Percentiles rank a stretch among this genome's conserved stretches.
Conservation (phyloP, 768 basidiomycete species). For the Russula brevipes region DNA sequence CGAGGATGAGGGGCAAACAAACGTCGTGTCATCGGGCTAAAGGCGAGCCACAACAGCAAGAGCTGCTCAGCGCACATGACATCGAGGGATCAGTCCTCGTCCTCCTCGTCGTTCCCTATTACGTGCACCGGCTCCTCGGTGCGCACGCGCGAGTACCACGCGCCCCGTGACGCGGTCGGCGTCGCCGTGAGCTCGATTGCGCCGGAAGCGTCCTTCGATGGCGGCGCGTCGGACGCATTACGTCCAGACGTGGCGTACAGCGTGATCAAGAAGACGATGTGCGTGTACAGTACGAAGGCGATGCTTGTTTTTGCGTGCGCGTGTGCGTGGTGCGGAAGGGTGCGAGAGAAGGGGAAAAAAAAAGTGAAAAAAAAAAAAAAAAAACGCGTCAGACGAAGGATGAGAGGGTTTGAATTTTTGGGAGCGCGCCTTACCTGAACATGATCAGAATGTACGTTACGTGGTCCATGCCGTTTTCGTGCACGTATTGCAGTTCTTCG, state of each 20-base stretch:
- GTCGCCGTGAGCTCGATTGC: conserved; percentile 42
- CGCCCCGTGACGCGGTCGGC: conserved; percentile 35
- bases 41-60: neutral
- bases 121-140: conserved; percentile 37
- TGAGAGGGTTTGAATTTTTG: neutral
- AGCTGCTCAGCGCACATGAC: neutral
- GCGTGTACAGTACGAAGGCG: conserved; percentile 73
- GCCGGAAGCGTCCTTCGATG: conserved; percentile 27
- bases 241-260: conserved; percentile 60
- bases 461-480: conserved; percentile 78
- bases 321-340: neutral
- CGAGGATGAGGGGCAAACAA: too few species aligned
- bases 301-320: conserved; percentile 38
- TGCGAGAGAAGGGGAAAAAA: conserved; percentile 9
- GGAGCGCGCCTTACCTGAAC: conserved; percentile 49
- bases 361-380: neutral
- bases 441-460: conserved; percentile 86
- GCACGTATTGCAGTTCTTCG: conserved; percentile 72
- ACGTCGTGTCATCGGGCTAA: neutral
- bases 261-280: conserved; percentile 64
- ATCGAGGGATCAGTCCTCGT: neutral
- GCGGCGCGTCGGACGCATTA: conserved; percentile 39
- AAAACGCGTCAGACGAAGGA: neutral
- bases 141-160: conserved; percentile 65
- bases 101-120: conserved; percentile 48